phyloP scores from a whole-genome alignment of 257 asterid genomes.

The Rubia yunnanensis region DNA sequence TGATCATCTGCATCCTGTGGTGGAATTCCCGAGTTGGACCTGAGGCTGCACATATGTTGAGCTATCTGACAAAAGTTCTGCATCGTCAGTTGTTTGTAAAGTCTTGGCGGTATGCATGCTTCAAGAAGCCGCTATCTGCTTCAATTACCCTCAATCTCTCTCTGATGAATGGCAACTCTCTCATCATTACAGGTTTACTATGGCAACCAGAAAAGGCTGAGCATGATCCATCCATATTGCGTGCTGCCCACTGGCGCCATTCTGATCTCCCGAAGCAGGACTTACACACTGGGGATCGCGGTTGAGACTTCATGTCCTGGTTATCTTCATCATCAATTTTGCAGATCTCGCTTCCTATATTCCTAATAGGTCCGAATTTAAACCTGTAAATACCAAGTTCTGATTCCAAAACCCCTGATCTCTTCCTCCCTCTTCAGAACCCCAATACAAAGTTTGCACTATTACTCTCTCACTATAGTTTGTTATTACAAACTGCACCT shows the following conservation, averaged over 20 bases:
- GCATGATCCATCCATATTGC: slow-evolving; percentile 27
- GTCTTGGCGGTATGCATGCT: slow-evolving; percentile 77
- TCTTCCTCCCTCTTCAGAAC: slow-evolving; percentile 60
- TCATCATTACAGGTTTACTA: slow-evolving; percentile 31
- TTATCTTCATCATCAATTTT: slow-evolving; percentile 66
- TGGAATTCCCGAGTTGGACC: neutral
- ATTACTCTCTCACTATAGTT: too few species aligned
- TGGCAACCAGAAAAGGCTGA: slow-evolving; percentile 19
- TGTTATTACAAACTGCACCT: too few species aligned
- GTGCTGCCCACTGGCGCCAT: slow-evolving; percentile 18
- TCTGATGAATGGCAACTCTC: slow-evolving; percentile 51
- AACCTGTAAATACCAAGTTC: slow-evolving; percentile 52
- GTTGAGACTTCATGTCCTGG: slow-evolving; percentile 49
- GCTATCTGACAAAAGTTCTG: slow-evolving; percentile 74
- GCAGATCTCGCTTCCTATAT: slow-evolving; percentile 53
- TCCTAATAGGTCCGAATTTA: slow-evolving; percentile 40
- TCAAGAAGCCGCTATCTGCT: slow-evolving; percentile 79
- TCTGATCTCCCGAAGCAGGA: slow-evolving; percentile 24
- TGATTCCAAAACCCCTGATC: slow-evolving; percentile 39
- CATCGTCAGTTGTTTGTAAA: slow-evolving; percentile 62
- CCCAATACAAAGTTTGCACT: too few species aligned
- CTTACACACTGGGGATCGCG: slow-evolving; percentile 36
- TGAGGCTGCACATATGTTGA: slow-evolving; percentile 50
- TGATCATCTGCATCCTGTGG: too few species aligned
- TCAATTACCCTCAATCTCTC: slow-evolving; percentile 71